Evolutionary conservation across 768 basidiomycete genomes (phyloP).

Genomic region (Suillus plorans): DNA sequence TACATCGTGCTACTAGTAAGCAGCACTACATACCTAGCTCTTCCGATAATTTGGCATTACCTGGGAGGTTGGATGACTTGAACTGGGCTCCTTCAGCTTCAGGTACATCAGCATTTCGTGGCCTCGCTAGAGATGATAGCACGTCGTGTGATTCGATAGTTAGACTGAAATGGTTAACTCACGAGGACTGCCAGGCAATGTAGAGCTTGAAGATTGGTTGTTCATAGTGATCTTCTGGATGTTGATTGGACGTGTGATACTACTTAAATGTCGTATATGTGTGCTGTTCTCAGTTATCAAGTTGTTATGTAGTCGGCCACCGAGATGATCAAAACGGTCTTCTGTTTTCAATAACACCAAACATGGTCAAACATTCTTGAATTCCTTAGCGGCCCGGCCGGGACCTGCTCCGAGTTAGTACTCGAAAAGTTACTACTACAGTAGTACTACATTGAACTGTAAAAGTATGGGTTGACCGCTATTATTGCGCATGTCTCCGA

Average conservation of each 20-base stretch:
- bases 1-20: not conserved
- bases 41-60: not conserved
- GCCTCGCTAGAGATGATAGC: not conserved
- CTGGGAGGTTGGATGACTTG: not conserved
- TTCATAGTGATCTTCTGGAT: not conserved
- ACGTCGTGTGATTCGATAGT: not conserved
- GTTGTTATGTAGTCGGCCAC: not conserved
- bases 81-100: not conserved
- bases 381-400: not conserved
- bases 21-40: not conserved
- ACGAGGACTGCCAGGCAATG: not conserved
- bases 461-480: not conserved
- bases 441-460: too few relatives aligned
- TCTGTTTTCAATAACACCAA: not conserved
- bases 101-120: not conserved
- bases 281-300: not conserved
- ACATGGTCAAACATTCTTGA: not conserved
- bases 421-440: too few relatives aligned
- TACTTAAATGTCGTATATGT: not conserved
- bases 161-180: not conserved
- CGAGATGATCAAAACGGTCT: not conserved
- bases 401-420: too few relatives aligned
- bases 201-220: not conserved
- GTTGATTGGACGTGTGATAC: not conserved
- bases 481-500: not conserved